phyloP scores from a whole-genome alignment of 2,329 filamentous ascomycete species.

The Catunica adiposa region DNA sequence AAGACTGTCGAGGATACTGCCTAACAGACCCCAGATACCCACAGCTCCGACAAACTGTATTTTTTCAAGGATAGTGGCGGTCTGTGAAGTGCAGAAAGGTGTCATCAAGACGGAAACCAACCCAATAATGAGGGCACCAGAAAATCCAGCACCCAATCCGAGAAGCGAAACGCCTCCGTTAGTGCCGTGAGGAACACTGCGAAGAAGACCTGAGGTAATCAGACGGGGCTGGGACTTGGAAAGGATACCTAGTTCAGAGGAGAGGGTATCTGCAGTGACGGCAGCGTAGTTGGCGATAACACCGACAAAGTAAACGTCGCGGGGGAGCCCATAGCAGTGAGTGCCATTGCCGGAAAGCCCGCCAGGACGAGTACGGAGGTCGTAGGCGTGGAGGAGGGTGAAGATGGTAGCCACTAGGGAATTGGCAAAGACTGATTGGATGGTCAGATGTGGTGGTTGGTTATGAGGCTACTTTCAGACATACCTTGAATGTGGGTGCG shows the following conservation, averaged over 20 bases:
- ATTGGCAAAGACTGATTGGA: conserved; percentile 56
- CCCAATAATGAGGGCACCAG: conserved; percentile 58
- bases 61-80: conserved; percentile 30
- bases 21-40: conserved; percentile 56
- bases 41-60: conserved; percentile 41
- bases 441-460: background rate
- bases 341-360: conserved; percentile 20
- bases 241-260: conserved; percentile 86
- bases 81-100: conserved; percentile 47
- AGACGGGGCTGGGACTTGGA: conserved; percentile 60
- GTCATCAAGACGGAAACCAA: conserved; percentile 48
- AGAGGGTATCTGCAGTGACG: conserved; percentile 84
- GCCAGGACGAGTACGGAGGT: conserved; percentile 31
- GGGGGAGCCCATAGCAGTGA: conserved; percentile 42
- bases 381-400: conserved; percentile 41
- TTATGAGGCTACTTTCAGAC: background rate
- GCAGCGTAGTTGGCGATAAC: conserved; percentile 76
- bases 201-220: conserved; percentile 63
- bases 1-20: conserved; percentile 74
- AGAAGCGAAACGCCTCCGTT: conserved; percentile 76
- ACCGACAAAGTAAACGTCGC: conserved; percentile 46
- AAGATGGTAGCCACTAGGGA: conserved; percentile 60
- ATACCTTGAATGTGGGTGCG: conserved; percentile 66
- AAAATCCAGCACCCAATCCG: conserved; percentile 56
- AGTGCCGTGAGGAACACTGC: conserved; percentile 72